Percentiles rank a stretch among this genome's conserved stretches.
These are phyloP conservation scores for Leishmania amazonensis DNA, from an alignment of 208 protist species.

Conservation along the genomic window DNA sequence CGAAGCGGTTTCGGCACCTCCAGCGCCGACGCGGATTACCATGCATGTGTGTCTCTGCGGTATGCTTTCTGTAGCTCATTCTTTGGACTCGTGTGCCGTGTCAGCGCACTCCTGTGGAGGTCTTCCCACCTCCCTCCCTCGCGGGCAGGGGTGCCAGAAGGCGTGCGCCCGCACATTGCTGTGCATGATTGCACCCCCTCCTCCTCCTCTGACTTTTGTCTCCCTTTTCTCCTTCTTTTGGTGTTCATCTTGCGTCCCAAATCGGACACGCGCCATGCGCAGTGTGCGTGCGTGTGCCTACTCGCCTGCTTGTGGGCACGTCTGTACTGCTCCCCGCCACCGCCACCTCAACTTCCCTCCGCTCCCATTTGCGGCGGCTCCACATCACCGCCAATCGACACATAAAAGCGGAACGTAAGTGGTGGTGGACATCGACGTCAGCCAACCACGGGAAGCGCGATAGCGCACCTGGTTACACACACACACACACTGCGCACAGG, in stretches of 20 bases:
- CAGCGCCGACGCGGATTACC: not conserved
- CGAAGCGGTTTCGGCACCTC: not conserved
- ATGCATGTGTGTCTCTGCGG: not conserved
- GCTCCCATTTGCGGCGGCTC: not conserved
- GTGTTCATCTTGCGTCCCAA: not conserved
- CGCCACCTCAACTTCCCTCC: not conserved
- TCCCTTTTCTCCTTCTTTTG: not conserved
- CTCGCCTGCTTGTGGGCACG: not conserved
- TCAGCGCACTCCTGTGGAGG: not conserved
- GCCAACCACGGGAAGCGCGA: not conserved
- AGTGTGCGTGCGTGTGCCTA: not conserved
- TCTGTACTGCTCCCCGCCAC: not conserved
- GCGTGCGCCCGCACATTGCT: not conserved
- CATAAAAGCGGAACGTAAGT: not conserved
- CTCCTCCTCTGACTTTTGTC: not conserved
- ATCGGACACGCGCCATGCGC: not conserved
- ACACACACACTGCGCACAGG: too few species aligned
- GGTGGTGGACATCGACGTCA: not conserved
- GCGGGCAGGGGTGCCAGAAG: not conserved
- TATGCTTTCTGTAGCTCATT: not conserved
- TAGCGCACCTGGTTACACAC: not conserved
- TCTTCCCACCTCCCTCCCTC: not conserved
- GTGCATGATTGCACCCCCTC: not conserved
- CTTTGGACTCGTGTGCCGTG: conserved; percentile 1
- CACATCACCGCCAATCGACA: not conserved